Conservation (phyloP, 805 yeast genomes). For the Blastobotrys americana region DNA sequence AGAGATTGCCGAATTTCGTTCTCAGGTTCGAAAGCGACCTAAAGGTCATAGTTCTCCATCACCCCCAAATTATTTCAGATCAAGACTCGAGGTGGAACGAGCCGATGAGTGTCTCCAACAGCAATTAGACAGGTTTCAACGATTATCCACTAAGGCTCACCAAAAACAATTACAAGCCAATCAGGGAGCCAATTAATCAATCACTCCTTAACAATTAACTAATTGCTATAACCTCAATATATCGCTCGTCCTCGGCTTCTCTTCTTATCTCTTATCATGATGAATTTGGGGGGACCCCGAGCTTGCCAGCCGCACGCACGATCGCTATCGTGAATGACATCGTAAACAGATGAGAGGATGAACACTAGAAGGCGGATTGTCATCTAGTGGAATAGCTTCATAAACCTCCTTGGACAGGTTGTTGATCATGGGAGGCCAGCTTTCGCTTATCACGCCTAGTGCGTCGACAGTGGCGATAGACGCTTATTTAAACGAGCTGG, state of each 20-base stretch:
- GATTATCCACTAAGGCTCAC: too few species aligned
- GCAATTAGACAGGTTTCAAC: background rate
- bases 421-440: constrained; percentile 68
- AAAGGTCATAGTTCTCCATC: background rate
- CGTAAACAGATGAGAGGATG: background rate
- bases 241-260: too few species aligned
- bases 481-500: constrained; percentile 77
- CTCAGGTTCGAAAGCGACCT: constrained; percentile 12
- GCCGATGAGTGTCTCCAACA: background rate
- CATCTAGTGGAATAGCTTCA: background rate
- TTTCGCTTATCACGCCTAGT: constrained; percentile 81
- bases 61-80: background rate
- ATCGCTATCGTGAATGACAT: too few species aligned
- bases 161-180: too few species aligned
- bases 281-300: too few species aligned
- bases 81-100: background rate
- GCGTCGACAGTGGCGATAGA: constrained; percentile 88
- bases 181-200: too few species aligned
- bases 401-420: background rate
- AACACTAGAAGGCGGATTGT: background rate
- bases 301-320: too few species aligned
- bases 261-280: too few species aligned
- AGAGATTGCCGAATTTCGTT: constrained; percentile 15
- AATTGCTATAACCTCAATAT: too few species aligned
- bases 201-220: too few species aligned